Evolutionary conservation across 495 filamentous ascomycete genomes (phyloP).

Genomic region (Tuber melanosporum): DNA sequence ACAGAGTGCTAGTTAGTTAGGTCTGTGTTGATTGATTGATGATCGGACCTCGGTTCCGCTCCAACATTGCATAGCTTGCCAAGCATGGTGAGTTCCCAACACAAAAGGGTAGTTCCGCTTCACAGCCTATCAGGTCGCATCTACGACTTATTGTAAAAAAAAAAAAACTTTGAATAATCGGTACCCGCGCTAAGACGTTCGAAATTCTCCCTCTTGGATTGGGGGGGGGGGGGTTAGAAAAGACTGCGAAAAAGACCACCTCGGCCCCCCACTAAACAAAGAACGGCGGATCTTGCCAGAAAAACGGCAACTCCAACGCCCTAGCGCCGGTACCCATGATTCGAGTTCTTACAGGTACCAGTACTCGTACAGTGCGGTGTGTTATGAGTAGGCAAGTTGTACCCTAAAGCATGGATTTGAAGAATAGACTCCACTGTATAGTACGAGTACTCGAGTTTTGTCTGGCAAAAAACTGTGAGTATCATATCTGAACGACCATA

Average conservation of each 20-base stretch:
- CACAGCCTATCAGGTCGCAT: background rate
- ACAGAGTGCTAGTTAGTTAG: background rate
- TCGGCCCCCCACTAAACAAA: too few relatives aligned
- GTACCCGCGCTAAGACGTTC: too few relatives aligned
- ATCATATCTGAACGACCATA: background rate
- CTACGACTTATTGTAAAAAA: background rate
- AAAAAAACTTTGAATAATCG: too few relatives aligned
- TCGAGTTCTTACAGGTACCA: too few relatives aligned
- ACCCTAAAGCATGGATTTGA: background rate
- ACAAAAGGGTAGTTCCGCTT: background rate
- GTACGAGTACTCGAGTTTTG: too few relatives aligned
- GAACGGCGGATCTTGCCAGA: too few relatives aligned
- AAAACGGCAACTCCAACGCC: too few relatives aligned
- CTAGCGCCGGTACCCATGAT: too few relatives aligned
- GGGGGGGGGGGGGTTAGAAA: too few relatives aligned
- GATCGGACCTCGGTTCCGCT: background rate
- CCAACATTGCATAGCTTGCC: background rate
- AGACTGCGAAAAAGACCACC: too few relatives aligned
- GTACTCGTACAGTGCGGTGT: too few relatives aligned
- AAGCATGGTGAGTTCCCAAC: background rate
- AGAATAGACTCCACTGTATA: background rate
- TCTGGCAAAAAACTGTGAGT: background rate
- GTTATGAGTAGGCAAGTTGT: background rate
- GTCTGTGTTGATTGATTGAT: background rate
- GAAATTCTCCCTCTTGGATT: too few relatives aligned